Conservation (phyloP, 148 eudicot species). For the Euryodendron excelsum region DNA sequence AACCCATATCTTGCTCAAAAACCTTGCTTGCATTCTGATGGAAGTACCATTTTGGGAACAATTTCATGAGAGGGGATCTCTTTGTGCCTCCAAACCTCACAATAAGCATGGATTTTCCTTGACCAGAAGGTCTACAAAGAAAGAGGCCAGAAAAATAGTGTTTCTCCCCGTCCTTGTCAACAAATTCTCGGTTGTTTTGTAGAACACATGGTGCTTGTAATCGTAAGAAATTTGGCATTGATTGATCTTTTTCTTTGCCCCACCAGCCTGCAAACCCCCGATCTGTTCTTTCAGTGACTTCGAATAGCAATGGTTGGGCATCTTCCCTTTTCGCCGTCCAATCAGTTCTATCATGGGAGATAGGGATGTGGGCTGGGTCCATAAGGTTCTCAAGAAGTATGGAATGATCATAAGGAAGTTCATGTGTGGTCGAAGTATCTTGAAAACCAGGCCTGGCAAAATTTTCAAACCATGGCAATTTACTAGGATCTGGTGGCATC, state of each 20-base stretch:
- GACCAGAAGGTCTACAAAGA: conserved; percentile 86
- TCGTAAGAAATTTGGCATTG: conserved; percentile 57
- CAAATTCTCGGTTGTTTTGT: conserved; percentile 73
- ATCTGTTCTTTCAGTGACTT: conserved; percentile 69
- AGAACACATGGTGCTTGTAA: conserved; percentile 92
- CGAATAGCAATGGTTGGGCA: conserved; percentile 67
- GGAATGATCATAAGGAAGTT: conserved; percentile 95
- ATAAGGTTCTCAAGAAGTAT: conserved; percentile 95
- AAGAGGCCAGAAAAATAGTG: conserved; percentile 77
- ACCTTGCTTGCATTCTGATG: conserved; percentile 95
- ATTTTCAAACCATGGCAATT: conserved; percentile 91
- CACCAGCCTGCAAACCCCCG: conserved; percentile 96
- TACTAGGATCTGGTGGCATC: conserved; percentile 57
- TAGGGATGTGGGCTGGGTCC: conserved; percentile 97
- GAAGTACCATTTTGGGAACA: conserved; percentile 80
- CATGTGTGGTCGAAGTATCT: conserved; percentile 80
- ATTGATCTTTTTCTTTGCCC: conserved; percentile 64
- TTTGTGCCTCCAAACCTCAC: conserved; percentile 81
- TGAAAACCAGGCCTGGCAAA: conserved; percentile 74
- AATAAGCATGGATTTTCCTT: conserved; percentile 91
- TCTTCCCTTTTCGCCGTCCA: conserved; percentile 93
- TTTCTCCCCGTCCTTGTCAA: conserved; percentile 59
- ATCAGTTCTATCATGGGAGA: conserved; percentile 92
- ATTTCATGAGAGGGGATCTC: conserved; percentile 48
- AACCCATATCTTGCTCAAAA: conserved; percentile 98